Percentiles rank a stretch among this genome's conserved stretches.
These are phyloP conservation scores for Pisolithus orientalis DNA, from an alignment of 768 basidiomycete genomes.

Conservation along the genomic window DNA sequence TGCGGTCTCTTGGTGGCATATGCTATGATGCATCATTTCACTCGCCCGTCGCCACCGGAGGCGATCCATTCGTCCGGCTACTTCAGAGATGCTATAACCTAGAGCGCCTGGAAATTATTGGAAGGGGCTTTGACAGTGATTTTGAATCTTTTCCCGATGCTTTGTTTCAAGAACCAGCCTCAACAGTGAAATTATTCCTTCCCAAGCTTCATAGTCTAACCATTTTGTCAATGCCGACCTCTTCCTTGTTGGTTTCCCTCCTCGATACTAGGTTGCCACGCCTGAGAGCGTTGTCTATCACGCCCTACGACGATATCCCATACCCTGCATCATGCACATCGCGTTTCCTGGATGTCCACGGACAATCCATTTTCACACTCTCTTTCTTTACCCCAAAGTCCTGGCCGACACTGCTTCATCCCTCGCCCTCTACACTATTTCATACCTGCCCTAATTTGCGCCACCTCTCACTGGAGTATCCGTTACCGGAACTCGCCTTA, in stretches of 20 bases:
- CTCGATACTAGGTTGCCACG: constrained; percentile 55
- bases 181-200: constrained; percentile 41
- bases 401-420: constrained; percentile 55
- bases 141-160: constrained; percentile 29
- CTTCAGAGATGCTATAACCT: constrained; percentile 50
- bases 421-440: constrained; percentile 46
- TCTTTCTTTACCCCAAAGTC: constrained; percentile 64
- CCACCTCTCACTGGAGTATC: constrained; percentile 70
- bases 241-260: constrained; percentile 56
- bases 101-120: constrained; percentile 58
- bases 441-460: constrained; percentile 46
- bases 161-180: constrained; percentile 14
- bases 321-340: constrained; percentile 53
- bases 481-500: constrained; percentile 48
- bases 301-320: constrained; percentile 66
- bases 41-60: constrained; percentile 20
- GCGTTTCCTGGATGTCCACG: constrained; percentile 55
- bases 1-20: constrained; percentile 51
- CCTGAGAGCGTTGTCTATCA: constrained; percentile 58
- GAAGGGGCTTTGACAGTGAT: constrained; percentile 53
- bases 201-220: constrained; percentile 53
- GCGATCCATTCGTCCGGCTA: constrained; percentile 55
- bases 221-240: constrained; percentile 61
- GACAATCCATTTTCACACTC: constrained; percentile 50
- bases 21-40: constrained; percentile 37